Conservation (phyloP, 2,329 filamentous ascomycete species). For the Penicillium sp. region DNA sequence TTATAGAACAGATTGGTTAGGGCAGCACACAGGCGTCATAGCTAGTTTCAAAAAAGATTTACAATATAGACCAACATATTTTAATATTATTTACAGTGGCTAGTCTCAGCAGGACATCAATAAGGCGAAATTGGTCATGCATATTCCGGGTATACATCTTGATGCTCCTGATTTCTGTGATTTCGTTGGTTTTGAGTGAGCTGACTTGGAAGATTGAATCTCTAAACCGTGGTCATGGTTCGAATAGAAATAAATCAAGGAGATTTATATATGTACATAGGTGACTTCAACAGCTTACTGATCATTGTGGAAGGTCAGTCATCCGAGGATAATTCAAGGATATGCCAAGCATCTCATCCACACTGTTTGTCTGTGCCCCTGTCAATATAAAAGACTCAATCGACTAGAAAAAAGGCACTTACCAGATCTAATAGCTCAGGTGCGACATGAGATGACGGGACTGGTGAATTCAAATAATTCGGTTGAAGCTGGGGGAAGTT, state of each 20-base stretch:
- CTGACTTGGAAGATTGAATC: too few relatives aligned
- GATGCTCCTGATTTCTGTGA: too few relatives aligned
- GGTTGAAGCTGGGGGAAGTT: neutral
- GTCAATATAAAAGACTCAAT: neutral
- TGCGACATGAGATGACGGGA: neutral
- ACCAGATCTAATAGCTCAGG: constrained; percentile 9
- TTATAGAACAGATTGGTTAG: neutral
- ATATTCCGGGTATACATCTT: too few relatives aligned
- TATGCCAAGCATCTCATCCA: constrained; percentile 14
- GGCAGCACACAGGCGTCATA: neutral
- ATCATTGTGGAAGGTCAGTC: neutral
- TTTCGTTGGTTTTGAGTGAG: too few relatives aligned
- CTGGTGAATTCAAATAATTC: neutral
- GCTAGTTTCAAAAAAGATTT: neutral
- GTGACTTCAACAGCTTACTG: neutral
- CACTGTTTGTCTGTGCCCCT: constrained; percentile 2
- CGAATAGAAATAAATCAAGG: too few relatives aligned
- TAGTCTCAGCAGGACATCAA: too few relatives aligned
- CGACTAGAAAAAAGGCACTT: neutral
- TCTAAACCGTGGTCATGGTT: too few relatives aligned
- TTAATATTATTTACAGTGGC: too few relatives aligned
- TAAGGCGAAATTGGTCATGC: too few relatives aligned
- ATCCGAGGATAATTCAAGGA: constrained; percentile 8
- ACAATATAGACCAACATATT: too few relatives aligned
- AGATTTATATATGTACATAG: too few relatives aligned